Conservation (phyloP, 2,329 filamentous ascomycete species). For the Apiospora hydei region DNA sequence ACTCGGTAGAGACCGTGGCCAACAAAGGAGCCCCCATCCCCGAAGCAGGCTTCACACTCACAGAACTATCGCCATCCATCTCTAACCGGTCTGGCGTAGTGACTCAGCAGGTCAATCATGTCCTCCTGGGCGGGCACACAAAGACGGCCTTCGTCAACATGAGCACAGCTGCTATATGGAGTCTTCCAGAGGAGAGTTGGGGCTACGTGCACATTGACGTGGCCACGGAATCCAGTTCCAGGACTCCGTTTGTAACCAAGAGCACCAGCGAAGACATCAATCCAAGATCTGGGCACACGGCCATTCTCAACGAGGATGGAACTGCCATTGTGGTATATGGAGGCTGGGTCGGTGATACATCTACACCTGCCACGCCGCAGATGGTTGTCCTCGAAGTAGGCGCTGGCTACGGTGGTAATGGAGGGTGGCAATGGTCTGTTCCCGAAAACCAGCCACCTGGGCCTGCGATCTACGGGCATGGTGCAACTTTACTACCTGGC, state of each 20-base stretch:
- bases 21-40: constrained; percentile 69
- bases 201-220: constrained; percentile 70
- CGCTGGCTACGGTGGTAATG: constrained; percentile 74
- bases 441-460: constrained; percentile 59
- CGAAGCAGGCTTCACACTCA: constrained; percentile 88
- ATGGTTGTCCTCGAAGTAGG: constrained; percentile 79
- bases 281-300: constrained; percentile 87
- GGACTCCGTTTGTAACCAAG: constrained; percentile 64
- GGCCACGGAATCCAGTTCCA: constrained; percentile 50
- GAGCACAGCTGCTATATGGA: constrained; percentile 88
- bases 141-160: constrained; percentile 88
- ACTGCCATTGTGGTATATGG: constrained; percentile 80
- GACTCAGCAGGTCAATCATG: constrained; percentile 78
- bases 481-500: constrained; percentile 67
- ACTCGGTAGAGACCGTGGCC: constrained; percentile 48
- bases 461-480: constrained; percentile 67
- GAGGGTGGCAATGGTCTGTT: constrained; percentile 75
- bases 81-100: constrained; percentile 70
- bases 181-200: constrained; percentile 86
- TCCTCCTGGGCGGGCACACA: constrained; percentile 87
- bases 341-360: constrained; percentile 89
- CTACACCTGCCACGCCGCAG: constrained; percentile 80
- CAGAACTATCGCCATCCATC: constrained; percentile 73
- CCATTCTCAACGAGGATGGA: constrained; percentile 81
- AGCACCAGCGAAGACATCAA: constrained; percentile 62